Evolutionary conservation across 2,329 filamentous ascomycete genomes (phyloP), one percentile per base, ranked within the genome.

Genomic region (Colletotrichum tofieldiae): DNA sequence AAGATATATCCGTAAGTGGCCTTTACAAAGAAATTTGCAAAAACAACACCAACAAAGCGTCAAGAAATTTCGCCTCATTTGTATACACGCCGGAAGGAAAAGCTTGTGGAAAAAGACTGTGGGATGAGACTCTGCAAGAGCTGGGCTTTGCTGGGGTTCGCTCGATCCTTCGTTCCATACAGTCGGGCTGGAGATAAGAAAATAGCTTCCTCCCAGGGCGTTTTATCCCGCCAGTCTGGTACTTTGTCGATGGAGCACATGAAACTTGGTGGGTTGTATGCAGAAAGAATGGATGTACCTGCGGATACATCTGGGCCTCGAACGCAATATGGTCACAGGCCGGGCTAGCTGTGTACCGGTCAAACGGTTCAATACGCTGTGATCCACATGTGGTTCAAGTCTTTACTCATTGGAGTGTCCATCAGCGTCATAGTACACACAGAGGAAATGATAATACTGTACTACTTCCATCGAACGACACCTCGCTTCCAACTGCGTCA

Each of bases 1-100:
- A 76, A 83, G 26, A 82, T 87, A 37, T 71, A 74, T 11, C 83
- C 85, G 83, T 87, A 77, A 83, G 85, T 80, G 29, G 4, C 2
- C 2, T 3, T 9, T 9, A 16, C 29, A 12, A 8, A 6, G 45
- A 11, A 5, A 8, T 51, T 26, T 26, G 5, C 6, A n/a, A 55
- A 6, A 18, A 11, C 47, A 35, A 68, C 39, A 39, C 54, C 47
- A 9, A 67, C 54, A 9, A 37, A 54, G n/a, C 14, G 20, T 14
- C 83, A 80, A 71, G 82, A 80, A 71, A 67, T 4, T 71, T 73
- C 26, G 41, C 61, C 54, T 47, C 68, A 0, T 66, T 73, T 2
- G 41, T 75, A 0, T 75, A 76, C 37, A 73, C 75, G 1, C 55
- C 63, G 2, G 64, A 68, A 23, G 75, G 74, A 20, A 61, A 64